A percentile compares a stretch with the other conserved stretches of the same genome.
phyloP scores from a whole-genome alignment of 305 asterid genomes.

The Fraxinus sp. region DNA sequence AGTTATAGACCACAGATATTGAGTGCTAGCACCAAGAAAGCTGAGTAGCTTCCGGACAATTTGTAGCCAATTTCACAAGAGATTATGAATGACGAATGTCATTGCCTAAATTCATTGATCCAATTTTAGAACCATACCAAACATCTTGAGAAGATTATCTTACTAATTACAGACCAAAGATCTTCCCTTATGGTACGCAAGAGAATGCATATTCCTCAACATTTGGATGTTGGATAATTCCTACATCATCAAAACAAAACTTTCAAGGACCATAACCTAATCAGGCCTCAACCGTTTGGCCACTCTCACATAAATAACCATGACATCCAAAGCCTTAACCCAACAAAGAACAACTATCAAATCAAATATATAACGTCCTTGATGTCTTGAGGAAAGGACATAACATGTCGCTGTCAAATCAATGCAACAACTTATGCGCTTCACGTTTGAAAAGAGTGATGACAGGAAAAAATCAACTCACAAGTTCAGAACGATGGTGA shows the following conservation, averaged over 20 bases:
- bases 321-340: background rate
- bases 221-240: background rate
- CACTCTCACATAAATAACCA: background rate
- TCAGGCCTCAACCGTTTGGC: background rate
- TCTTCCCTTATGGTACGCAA: background rate
- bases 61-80: background rate
- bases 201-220: background rate
- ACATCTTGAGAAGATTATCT: background rate
- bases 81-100: background rate
- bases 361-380: background rate
- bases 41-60: background rate
- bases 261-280: background rate
- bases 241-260: background rate
- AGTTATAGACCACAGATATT: background rate
- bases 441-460: background rate
- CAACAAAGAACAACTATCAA: background rate
- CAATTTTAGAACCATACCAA: background rate
- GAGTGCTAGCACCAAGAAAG: background rate
- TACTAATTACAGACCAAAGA: background rate
- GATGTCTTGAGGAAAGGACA: background rate
- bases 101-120: background rate
- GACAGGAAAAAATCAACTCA: conserved; percentile 37
- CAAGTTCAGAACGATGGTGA: conserved; percentile 85
- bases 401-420: conserved; percentile 15
- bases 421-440: background rate